Conservation (phyloP, 2,329 filamentous ascomycete species). For the Xylariaceae sp. region DNA sequence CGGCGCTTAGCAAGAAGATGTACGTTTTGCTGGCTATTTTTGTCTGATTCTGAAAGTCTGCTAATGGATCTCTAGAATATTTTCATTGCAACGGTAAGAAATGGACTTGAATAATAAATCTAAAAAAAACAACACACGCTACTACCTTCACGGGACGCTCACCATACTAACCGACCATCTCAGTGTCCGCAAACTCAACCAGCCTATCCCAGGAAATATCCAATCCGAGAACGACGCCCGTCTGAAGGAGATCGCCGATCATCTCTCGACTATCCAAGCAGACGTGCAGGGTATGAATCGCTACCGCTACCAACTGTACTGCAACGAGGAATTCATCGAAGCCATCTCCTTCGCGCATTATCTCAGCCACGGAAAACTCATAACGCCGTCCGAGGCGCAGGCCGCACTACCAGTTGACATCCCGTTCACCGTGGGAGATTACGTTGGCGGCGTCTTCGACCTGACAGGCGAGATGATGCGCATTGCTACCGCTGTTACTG, state of each 20-base stretch:
- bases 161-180: not conserved
- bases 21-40: constrained; percentile 37
- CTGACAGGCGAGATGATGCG: constrained; percentile 96
- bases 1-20: constrained; percentile 96
- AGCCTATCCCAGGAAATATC: constrained; percentile 65
- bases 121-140: too few relatives aligned
- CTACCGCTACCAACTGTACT: constrained; percentile 82
- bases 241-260: constrained; percentile 66
- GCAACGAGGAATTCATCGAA: constrained; percentile 93
- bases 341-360: constrained; percentile 88
- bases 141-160: not conserved
- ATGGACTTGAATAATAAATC: too few relatives aligned
- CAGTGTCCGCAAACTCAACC: constrained; percentile 63
- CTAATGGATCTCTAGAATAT: constrained; percentile 57
- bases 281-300: constrained; percentile 79
- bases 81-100: constrained; percentile 74
- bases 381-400: constrained; percentile 63
- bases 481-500: constrained; percentile 86
- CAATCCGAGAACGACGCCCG: constrained; percentile 68
- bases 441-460: constrained; percentile 87
- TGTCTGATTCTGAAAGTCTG: not conserved
- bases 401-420: constrained; percentile 52
- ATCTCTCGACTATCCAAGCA: constrained; percentile 64
- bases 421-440: constrained; percentile 67
- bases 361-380: constrained; percentile 71